Evolutionary conservation across 306 rosid species (phyloP).

Genomic region (Benincasa hispida): DNA sequence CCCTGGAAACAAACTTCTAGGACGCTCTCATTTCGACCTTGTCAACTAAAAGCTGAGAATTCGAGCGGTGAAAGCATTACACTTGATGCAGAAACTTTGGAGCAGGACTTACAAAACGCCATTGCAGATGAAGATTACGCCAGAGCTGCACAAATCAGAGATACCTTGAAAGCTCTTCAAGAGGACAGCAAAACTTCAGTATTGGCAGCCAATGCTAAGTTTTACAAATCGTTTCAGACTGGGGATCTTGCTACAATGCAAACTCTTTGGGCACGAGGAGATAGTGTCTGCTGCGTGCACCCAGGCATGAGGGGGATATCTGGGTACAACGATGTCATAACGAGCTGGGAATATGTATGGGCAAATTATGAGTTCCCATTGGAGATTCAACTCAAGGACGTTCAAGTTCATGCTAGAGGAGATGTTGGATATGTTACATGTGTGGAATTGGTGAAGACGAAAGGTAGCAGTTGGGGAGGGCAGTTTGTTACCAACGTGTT

Average conservation of each 20-base stretch:
- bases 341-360: conserved; percentile 92
- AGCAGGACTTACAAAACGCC: conserved; percentile 53
- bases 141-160: conserved; percentile 74
- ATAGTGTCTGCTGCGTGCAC: conserved; percentile 71
- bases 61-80: conserved; percentile 34
- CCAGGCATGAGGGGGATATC: conserved; percentile 75
- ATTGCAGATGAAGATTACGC: conserved; percentile 74
- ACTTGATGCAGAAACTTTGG: conserved; percentile 46
- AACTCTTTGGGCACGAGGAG: conserved; percentile 56
- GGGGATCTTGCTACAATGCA: conserved; percentile 91
- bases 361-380: conserved; percentile 89
- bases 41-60: conserved; percentile 41
- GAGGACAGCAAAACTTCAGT: conserved; percentile 45
- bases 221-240: conserved; percentile 50
- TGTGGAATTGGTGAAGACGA: conserved; percentile 75
- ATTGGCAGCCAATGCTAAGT: conserved; percentile 48
- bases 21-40: conserved; percentile 18
- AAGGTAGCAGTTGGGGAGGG: conserved; percentile 88
- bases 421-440: conserved; percentile 78
- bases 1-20: conserved; percentile 17
- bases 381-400: conserved; percentile 63
- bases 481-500: conserved; percentile 83
- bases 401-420: conserved; percentile 58
- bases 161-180: conserved; percentile 46
- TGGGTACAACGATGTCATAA: conserved; percentile 69